Evolutionary conservation across 768 basidiomycete genomes (phyloP), one percentile per base, ranked within the genome.

Genomic region (Boletales sp.): DNA sequence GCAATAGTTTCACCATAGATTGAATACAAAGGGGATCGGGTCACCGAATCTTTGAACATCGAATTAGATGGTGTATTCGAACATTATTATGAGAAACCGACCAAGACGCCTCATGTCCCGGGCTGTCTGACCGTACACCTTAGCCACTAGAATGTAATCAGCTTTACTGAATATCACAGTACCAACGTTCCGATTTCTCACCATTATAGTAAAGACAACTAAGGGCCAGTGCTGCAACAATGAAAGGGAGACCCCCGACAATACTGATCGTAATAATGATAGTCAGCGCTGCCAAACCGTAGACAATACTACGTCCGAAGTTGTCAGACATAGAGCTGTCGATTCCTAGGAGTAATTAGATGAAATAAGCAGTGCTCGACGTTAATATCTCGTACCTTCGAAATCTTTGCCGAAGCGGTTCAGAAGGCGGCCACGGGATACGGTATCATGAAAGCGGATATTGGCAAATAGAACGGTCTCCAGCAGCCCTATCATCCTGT

Each of bases 391-490:
- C 52, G 27, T 49, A 69, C 77, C 87, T 72, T 94, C 91, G 48
- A 94, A 88, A 63, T 94, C 93, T 66, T 94, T 94, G 38, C 93
- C 92, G 54, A 89, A 87, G 40, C 91, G 74, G 57, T 94, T 91
- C 34, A 94, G 68, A 10, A 90, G 71, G 2, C 92, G 82, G 6
- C 94, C 94, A 34, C 90, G 81, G 44, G 86, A 90, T 2, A 90
- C 81, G 0, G 93, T 97, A 61, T 97, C 94, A 58, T 95, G 94
- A 76, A 97, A 95, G 37, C 93, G 81, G 49, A 95, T 84, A 40
- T 90, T 82, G 8, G 93, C 90, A 60, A 94, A 94, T 1, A 97
- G 72, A 3, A 95, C 84, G 1, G 83, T 67, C 61, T 94, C 87
- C 24, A 94, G 71, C 35, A 94, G 75, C 32, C 74, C 81, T 57